phyloP scores from a whole-genome alignment of 371 early-diverging fungal genomes.

The Mortierella sp. region DNA sequence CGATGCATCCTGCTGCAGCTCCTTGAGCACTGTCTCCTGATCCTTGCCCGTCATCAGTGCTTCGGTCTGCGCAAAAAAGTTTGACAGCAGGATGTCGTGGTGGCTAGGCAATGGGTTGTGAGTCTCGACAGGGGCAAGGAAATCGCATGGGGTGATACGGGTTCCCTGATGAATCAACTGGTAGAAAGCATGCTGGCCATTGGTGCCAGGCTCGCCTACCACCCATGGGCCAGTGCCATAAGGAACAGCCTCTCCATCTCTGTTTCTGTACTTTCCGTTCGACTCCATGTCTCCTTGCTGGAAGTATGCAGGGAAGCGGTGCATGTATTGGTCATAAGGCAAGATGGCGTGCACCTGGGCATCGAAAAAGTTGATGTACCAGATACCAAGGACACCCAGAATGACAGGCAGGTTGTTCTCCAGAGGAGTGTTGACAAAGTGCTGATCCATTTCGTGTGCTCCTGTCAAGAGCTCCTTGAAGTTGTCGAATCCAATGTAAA shows the following conservation, averaged over 20 bases:
- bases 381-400: slow-evolving; percentile 93
- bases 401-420: slow-evolving; percentile 94
- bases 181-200: slow-evolving; percentile 99
- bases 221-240: slow-evolving; percentile 97
- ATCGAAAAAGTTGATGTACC: slow-evolving; percentile 98
- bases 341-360: slow-evolving; percentile 96
- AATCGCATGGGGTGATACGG: slow-evolving; percentile 95
- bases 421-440: slow-evolving; percentile 90
- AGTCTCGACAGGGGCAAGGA: slow-evolving; percentile 92
- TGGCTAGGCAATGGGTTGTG: slow-evolving; percentile 89
- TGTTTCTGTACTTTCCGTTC: slow-evolving; percentile 97
- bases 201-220: slow-evolving; percentile 99
- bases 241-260: slow-evolving; percentile 79
- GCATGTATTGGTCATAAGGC: slow-evolving; percentile 98
- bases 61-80: slow-evolving; percentile 99
- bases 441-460: slow-evolving; percentile 96
- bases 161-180: slow-evolving; percentile 99
- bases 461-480: slow-evolving; percentile 94
- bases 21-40: slow-evolving; percentile 78
- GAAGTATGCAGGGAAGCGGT: slow-evolving; percentile 97
- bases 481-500: slow-evolving; percentile 96
- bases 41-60: slow-evolving; percentile 97
- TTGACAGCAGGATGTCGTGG: slow-evolving; percentile 95
- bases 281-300: slow-evolving; percentile 99
- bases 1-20: slow-evolving; percentile 68